Conservation (phyloP, 768 basidiomycete genomes). For the Exidia glandulosa region DNA sequence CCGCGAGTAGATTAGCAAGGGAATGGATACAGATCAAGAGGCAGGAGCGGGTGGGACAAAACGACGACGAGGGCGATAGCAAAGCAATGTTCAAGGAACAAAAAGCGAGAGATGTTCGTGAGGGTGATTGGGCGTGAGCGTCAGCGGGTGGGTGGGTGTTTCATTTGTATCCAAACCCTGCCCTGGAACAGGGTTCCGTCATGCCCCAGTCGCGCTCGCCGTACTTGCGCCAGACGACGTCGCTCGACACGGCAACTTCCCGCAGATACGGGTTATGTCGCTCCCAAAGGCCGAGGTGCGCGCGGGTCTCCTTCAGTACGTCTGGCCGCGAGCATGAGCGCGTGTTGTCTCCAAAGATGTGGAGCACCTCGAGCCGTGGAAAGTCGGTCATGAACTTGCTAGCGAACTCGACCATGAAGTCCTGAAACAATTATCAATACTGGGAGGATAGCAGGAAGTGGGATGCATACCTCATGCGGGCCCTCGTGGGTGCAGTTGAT, state of each 20-base stretch:
- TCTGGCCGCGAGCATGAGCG: background rate
- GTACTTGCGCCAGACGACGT: background rate
- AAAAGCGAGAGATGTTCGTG: background rate
- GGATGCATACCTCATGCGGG: background rate
- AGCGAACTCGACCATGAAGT: background rate
- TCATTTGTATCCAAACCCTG: background rate
- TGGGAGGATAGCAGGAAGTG: background rate
- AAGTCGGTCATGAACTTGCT: background rate
- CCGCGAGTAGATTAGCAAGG: too few relatives aligned
- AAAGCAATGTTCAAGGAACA: too few relatives aligned
- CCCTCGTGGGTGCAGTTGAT: background rate
- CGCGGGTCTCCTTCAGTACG: background rate
- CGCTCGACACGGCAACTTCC: background rate
- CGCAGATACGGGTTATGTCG: background rate
- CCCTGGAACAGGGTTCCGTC: background rate
- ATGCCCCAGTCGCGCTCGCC: background rate
- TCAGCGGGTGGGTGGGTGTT: too few relatives aligned
- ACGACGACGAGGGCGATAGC: too few relatives aligned
- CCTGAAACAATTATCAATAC: background rate
- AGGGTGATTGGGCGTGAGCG: too few relatives aligned
- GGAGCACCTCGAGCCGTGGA: background rate
- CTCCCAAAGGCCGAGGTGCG: background rate
- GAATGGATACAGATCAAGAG: background rate
- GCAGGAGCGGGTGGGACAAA: too few relatives aligned
- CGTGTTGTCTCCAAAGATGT: background rate